Evolutionary conservation across 345 rosid species (phyloP), one percentile per base, ranked within the genome.

Genomic region (Litchi chinensis): DNA sequence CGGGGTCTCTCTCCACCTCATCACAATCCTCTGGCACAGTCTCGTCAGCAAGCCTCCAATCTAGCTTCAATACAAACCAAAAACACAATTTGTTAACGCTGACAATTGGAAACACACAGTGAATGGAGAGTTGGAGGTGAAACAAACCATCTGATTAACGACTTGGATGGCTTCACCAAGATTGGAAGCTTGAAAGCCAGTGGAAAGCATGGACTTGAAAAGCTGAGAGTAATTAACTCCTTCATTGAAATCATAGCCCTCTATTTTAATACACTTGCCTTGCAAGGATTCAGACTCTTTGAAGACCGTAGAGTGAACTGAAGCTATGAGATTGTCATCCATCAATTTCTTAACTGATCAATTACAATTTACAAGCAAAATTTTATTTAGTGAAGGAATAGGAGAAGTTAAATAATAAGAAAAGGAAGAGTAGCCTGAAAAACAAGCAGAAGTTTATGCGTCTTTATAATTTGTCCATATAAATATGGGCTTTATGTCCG

Each of bases 121-220:
- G 32, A 65, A 62, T 43, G 37, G 63, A 13, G 76, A 21, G 26
- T 44, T 18, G 71, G 56, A 68, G 54, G n/a, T 12, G 19, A 82
- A 77, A 80, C 86, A 8, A 68, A 95, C 98, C 98, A 94, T 96
- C 70, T 88, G 88, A 79, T 94, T 93, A 79, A 94, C 98, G 73
- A 84, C 72, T 72, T 86, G 83, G 46, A 96, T 91, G 70, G 98
- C 97, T 62, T 94, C 97, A 0, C 98, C 97, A 64, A 96, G 90
- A 78, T 96, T 94, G n/a, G 99, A 91, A 70, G 98, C 98, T 84
- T 96, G 99, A 80, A 94, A 96, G 9, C 98, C 99, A 60, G 97
- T 93, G 65, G 97, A 89, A 78, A 86, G 73, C 95, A 96, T 83
- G 76, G 97, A 94, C 60, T 84, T 83, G 67, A 96, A 87, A 78